Percentiles rank a stretch among this genome's conserved stretches.
Evolutionary conservation across 371 early-diverging fungal species (phyloP).

Genomic region (Syncephalis plumigaleata): DNA sequence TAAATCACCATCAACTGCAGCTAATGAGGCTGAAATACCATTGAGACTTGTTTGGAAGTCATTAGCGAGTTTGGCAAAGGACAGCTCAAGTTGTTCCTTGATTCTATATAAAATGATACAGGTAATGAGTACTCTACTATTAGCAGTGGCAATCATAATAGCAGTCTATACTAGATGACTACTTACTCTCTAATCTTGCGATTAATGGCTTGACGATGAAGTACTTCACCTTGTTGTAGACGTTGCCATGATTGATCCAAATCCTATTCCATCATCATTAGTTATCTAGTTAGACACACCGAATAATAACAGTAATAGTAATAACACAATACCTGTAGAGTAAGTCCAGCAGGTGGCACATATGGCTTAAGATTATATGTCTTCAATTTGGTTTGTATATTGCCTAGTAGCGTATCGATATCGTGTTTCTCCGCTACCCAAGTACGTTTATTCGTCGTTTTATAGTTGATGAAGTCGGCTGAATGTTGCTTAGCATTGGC

Average conservation of each 20-base stretch:
- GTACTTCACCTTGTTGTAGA: slow-evolving; percentile 52
- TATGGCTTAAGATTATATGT: slow-evolving; percentile 82
- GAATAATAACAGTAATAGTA: not conserved
- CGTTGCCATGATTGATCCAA: slow-evolving; percentile 58
- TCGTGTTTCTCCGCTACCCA: slow-evolving; percentile 87
- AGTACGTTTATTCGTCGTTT: slow-evolving; percentile 55
- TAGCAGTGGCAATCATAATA: not conserved
- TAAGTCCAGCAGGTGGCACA: slow-evolving; percentile 56
- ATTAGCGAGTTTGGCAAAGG: slow-evolving; percentile 67
- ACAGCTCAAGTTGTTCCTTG: slow-evolving; percentile 50
- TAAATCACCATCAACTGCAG: slow-evolving; percentile 48
- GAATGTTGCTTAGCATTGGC: slow-evolving; percentile 57
- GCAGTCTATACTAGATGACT: too few species aligned
- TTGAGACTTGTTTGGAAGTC: slow-evolving; percentile 45
- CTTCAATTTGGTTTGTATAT: slow-evolving; percentile 86
- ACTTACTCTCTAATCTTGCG: slow-evolving; percentile 59
- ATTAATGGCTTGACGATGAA: slow-evolving; percentile 59
- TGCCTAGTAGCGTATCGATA: slow-evolving; percentile 70
- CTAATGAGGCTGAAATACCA: slow-evolving; percentile 39
- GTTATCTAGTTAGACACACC: not conserved
- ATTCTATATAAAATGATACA: slow-evolving; percentile 25
- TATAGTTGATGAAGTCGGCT: slow-evolving; percentile 59
- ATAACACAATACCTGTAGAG: slow-evolving; percentile 21
- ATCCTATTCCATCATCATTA: slow-evolving; percentile 22
- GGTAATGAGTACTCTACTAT: not conserved